Conservation (phyloP, 257 asterid species). For the Leptodermis oblonga region DNA sequence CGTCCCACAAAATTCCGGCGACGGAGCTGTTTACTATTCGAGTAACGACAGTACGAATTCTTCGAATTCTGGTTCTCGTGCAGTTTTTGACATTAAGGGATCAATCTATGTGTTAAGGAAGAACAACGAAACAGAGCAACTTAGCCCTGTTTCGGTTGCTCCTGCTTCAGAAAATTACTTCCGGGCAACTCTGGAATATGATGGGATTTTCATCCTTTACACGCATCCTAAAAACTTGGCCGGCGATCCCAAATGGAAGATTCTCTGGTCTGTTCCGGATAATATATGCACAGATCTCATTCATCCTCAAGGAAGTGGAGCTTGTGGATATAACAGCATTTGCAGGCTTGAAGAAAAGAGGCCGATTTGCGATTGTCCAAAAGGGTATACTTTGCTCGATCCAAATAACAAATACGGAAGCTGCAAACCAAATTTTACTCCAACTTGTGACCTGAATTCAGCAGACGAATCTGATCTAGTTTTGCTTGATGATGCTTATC, state of each 20-base stretch:
- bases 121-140: conserved; percentile 12
- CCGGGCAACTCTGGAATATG: conserved; percentile 4
- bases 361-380: not conserved
- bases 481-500: not conserved
- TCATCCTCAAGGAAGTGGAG: not conserved
- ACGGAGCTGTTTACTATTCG: conserved; percentile 36
- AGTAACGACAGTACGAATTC: conserved; percentile 16
- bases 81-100: conserved; percentile 32
- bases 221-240: not conserved
- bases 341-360: not conserved
- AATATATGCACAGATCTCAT: not conserved
- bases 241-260: not conserved
- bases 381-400: conserved; percentile 7
- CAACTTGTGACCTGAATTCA: not conserved
- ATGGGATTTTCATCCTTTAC: not conserved
- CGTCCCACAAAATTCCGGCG: conserved; percentile 19
- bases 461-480: not conserved
- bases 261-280: not conserved
- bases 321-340: not conserved
- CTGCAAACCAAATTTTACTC: not conserved
- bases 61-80: conserved; percentile 27
- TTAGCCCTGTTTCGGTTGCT: conserved; percentile 14
- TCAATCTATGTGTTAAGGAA: conserved; percentile 20
- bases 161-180: conserved; percentile 27
- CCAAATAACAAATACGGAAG: conserved; percentile 1